Evolutionary conservation across 257 asterid species (phyloP).

Genomic region (Perilla frutescens): DNA sequence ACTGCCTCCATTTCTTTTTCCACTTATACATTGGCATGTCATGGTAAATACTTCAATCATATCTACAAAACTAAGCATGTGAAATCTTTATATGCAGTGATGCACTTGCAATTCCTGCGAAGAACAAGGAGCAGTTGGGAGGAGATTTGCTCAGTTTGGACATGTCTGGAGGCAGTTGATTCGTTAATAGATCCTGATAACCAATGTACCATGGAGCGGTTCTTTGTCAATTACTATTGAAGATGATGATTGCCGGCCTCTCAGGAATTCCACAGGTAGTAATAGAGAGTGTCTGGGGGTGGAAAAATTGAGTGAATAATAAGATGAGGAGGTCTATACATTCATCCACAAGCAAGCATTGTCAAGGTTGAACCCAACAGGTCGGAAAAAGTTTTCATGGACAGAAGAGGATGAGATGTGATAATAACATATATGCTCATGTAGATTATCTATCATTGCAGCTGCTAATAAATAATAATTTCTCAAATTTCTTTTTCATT

Average conservation of each 20-base stretch:
- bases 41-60: not conserved
- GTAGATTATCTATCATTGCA: conserved; percentile 28
- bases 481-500: conserved; percentile 28
- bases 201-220: too few species aligned
- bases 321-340: conserved; percentile 45
- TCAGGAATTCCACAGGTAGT: conserved; percentile 41
- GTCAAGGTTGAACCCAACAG: conserved; percentile 58
- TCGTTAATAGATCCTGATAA: conserved; percentile 40
- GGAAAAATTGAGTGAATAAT: conserved; percentile 54
- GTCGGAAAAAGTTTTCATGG: conserved; percentile 74
- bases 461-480: conserved; percentile 18
- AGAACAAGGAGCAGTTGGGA: too few species aligned
- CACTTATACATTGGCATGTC: not conserved
- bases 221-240: too few species aligned
- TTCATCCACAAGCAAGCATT: conserved; percentile 58
- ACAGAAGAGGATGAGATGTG: conserved; percentile 92
- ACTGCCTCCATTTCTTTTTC: not conserved
- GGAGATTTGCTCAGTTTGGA: too few species aligned
- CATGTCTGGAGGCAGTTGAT: conserved; percentile 45
- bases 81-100: conserved; percentile 53
- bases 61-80: conserved; percentile 6
- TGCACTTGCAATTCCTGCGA: conserved; percentile 86
- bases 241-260: conserved; percentile 45
- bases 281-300: conserved; percentile 41
- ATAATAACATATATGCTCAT: conserved; percentile 31